These are phyloP conservation scores for Triticum timopheevii DNA, from an alignment of 176 grass and related monocot genomes.

Conservation along the genomic window DNA sequence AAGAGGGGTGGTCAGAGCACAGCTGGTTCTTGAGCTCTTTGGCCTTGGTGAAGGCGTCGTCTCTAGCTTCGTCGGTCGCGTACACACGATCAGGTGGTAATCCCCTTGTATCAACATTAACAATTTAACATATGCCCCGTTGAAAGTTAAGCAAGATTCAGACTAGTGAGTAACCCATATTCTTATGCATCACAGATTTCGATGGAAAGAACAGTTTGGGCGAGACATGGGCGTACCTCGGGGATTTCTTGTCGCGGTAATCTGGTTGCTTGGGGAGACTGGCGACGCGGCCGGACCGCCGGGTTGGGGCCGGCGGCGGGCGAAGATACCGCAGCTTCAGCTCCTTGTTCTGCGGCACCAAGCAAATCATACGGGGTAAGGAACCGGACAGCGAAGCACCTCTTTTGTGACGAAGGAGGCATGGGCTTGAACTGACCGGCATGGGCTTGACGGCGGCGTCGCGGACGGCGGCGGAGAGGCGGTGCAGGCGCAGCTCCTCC, in stretches of 20 bases:
- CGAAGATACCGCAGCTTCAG: slow-evolving; percentile 46
- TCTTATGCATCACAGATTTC: not conserved
- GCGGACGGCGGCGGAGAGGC: slow-evolving; percentile 34
- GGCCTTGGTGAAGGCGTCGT: slow-evolving; percentile 41
- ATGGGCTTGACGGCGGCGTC: slow-evolving; percentile 52
- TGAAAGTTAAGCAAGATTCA: not conserved
- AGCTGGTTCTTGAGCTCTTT: slow-evolving; percentile 46
- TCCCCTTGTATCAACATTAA: not conserved
- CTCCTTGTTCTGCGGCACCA: slow-evolving; percentile 32
- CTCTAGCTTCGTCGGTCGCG: not conserved
- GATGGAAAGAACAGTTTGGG: not conserved
- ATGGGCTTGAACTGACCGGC: slow-evolving; percentile 25
- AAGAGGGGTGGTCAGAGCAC: slow-evolving; percentile 32
- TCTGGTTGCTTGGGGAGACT: slow-evolving; percentile 32
- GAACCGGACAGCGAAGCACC: not conserved
- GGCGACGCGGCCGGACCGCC: slow-evolving; percentile 60
- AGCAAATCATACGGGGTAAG: not conserved
- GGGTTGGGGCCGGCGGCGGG: not conserved
- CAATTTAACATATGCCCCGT: not conserved
- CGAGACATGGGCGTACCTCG: not conserved
- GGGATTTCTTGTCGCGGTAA: slow-evolving; percentile 18
- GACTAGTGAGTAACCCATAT: not conserved
- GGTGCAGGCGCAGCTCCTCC: not conserved
- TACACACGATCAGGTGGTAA: slow-evolving; percentile 34
- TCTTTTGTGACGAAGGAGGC: not conserved